Percentiles rank a stretch among this genome's conserved stretches.
phyloP scores from a whole-genome alignment of 1,284 basidiomycete genomes.

The Athelia psychrophila region DNA sequence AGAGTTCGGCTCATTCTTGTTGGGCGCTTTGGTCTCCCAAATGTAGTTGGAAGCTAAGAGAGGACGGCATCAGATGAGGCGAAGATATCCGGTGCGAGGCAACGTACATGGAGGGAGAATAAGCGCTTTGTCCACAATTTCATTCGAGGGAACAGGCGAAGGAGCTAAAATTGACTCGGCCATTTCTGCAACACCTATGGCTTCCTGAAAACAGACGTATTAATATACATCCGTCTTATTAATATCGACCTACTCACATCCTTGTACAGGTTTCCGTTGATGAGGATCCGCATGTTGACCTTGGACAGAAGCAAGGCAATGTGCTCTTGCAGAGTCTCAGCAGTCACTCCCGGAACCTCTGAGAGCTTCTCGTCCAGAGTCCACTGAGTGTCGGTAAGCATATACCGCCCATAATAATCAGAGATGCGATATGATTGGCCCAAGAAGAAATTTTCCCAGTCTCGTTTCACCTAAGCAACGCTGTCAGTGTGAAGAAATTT shows the following conservation, averaged over 20 bases:
- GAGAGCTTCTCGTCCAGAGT: slow-evolving; percentile 79
- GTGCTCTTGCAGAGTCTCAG: slow-evolving; percentile 74
- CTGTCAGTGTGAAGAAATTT: background rate
- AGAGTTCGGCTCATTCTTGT: slow-evolving; percentile 87
- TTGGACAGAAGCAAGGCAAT: slow-evolving; percentile 62
- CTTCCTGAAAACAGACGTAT: slow-evolving; percentile 54
- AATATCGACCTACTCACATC: slow-evolving; percentile 48
- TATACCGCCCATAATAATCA: slow-evolving; percentile 75
- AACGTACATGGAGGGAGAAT: slow-evolving; percentile 63
- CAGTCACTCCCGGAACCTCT: slow-evolving; percentile 67
- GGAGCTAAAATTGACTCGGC: slow-evolving; percentile 69
- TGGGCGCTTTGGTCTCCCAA: slow-evolving; percentile 73
- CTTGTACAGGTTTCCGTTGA: slow-evolving; percentile 84
- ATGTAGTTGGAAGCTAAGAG: slow-evolving; percentile 66
- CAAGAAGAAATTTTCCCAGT: slow-evolving; percentile 87
- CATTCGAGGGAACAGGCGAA: slow-evolving; percentile 49
- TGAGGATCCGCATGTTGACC: slow-evolving; percentile 75
- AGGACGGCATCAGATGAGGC: slow-evolving; percentile 1
- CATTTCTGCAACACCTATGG: slow-evolving; percentile 70
- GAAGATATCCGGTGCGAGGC: background rate
- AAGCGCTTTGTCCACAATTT: slow-evolving; percentile 55
- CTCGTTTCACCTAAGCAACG: slow-evolving; percentile 55
- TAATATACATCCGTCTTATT: slow-evolving; percentile 3
- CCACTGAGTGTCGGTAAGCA: slow-evolving; percentile 75
- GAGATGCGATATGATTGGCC: slow-evolving; percentile 83